A percentile compares a stretch with the other conserved stretches of the same genome.
Evolutionary conservation across 1,139 yeast genomes (phyloP).

Genomic region (Geotrichum carabidarum): DNA sequence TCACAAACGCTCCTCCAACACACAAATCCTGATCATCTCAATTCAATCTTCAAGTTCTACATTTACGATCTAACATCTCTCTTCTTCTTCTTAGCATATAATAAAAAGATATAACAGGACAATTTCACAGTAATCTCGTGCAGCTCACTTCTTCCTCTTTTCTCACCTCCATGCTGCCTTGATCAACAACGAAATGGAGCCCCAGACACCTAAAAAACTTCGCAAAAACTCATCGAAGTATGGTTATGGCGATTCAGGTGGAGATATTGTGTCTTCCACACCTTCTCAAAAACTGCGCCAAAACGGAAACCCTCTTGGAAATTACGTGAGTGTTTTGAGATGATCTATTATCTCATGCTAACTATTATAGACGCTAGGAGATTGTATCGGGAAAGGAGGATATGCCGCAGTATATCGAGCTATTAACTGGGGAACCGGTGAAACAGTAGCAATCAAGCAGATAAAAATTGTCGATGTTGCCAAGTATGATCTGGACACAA

Average conservation of each 20-base stretch:
- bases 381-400: slow-evolving; percentile 71
- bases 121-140: not conserved
- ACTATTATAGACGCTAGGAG: slow-evolving; percentile 40
- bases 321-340: slow-evolving; percentile 12
- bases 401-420: slow-evolving; percentile 72
- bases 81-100: too few relatives aligned
- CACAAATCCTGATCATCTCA: not conserved
- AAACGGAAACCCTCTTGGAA: slow-evolving; percentile 11
- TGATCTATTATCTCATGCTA: not conserved
- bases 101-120: not conserved
- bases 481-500: slow-evolving; percentile 35
- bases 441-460: slow-evolving; percentile 80
- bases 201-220: slow-evolving; percentile 17
- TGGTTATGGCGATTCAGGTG: slow-evolving; percentile 15
- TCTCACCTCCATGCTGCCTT: not conserved
- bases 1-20: not conserved
- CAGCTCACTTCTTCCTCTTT: not conserved
- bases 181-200: slow-evolving; percentile 7
- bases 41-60: not conserved
- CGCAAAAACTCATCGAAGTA: slow-evolving; percentile 15
- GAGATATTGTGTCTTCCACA: slow-evolving; percentile 17
- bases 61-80: not conserved
- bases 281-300: slow-evolving; percentile 16
- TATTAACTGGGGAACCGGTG: slow-evolving; percentile 57
- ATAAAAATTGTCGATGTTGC: slow-evolving; percentile 49